Base-by-base conservation (phyloP, 495 filamentous ascomycete genomes). In the Amniculicola lignicola region DNA sequence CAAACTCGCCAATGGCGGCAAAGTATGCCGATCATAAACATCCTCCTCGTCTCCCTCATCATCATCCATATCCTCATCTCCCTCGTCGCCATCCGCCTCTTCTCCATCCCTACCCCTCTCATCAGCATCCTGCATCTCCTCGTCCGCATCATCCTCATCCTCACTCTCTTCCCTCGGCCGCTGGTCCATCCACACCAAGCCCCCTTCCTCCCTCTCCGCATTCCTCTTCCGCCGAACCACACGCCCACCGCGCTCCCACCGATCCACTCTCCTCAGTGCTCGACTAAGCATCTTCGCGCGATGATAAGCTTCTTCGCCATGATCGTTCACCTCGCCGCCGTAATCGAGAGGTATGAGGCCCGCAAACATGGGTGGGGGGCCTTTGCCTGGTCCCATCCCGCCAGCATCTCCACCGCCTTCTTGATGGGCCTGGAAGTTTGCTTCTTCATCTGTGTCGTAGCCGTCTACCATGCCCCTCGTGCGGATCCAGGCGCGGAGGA, bases 361-460 rank as follows among this genome's bases (percentile, higher is more conserved):
- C 6, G 53, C 55, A 19, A 55, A 51, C 24, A 48, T 42, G 21
- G 54, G 54, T 39, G 54, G 52, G 2, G 49, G 53, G 3, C 33
- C 47, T 25, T 50, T 58, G 18, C 29, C 19, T 4, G 49, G 53
- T 5, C 33, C 47, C 33, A 45, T 58, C 14, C 29, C 19, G 15
- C 55, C 38, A 28, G 23, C 21, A 11, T 44, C 48, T 25, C 44
- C 52, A 14, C 57, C 63, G n/a, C 12, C 7, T 11, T 59, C 31
- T n/a, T 48, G 45, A 1, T 27, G 0, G 5, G 39, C 54, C 15
- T 59, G 63, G 5, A 28, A 33, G 19, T 38, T 52, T 14, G 21
- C 29, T 43, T 96, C 91, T 46, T 88, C 86, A 39, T 89, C 89
- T 61, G 91, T 81, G 29, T 81, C 81, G 47, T 94, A 91, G 4